These are phyloP conservation scores for Heliocybe sulcata DNA, from an alignment of 1,284 basidiomycete species.

Conservation along the genomic window DNA sequence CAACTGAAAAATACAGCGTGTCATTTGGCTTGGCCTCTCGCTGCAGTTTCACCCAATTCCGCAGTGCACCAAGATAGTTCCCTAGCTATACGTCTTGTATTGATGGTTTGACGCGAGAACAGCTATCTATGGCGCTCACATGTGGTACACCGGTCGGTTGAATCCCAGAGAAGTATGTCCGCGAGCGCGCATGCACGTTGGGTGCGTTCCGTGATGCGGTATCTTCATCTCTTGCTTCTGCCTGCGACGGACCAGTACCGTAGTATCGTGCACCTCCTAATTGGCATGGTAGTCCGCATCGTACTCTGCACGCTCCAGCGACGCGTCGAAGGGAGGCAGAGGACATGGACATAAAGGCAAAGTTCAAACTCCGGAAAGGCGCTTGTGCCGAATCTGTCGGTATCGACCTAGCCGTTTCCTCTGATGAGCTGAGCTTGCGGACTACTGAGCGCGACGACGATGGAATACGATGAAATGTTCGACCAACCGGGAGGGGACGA, in stretches of 20 bases:
- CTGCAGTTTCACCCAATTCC: constrained; percentile 85
- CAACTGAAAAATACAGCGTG: constrained; percentile 77
- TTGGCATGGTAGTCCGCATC: background rate
- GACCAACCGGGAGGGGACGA: constrained; percentile 43
- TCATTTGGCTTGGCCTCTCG: constrained; percentile 50
- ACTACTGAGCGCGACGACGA: background rate
- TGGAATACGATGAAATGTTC: background rate
- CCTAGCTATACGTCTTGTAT: constrained; percentile 60
- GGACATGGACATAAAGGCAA: background rate
- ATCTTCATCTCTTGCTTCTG: background rate
- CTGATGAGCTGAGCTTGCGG: background rate
- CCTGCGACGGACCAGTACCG: background rate
- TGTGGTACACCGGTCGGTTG: constrained; percentile 85
- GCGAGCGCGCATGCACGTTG: background rate
- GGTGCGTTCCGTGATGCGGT: background rate
- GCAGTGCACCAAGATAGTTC: constrained; percentile 87
- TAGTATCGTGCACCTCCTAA: background rate
- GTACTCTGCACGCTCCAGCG: background rate
- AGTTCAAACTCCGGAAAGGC: background rate
- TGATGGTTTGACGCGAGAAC: background rate
- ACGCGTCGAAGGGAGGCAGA: background rate
- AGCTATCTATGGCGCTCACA: constrained; percentile 33
- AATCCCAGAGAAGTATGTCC: constrained; percentile 69
- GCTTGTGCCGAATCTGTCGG: background rate
- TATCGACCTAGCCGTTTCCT: background rate